phyloP scores from a whole-genome alignment of 139 green algal species.

The Chlamydomonas sphaeroides region DNA sequence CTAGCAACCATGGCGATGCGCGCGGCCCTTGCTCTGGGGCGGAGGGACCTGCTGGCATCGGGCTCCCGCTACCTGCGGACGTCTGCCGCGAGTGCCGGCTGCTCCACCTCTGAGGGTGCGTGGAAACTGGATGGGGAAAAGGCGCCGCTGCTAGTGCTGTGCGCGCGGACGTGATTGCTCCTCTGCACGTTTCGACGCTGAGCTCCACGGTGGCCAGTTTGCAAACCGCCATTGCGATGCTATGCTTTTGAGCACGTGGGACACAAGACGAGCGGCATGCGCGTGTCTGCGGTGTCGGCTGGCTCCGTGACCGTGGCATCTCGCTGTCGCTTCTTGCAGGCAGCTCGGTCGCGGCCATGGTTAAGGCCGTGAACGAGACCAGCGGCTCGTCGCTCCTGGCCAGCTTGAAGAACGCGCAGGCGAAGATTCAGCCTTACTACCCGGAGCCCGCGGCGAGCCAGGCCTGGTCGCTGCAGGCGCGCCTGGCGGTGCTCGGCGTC shows the following conservation, averaged over 20 bases:
- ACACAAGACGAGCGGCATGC: neutral
- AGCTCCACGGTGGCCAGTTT: too few species aligned
- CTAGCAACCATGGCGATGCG: too few species aligned
- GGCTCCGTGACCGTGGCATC: slow-evolving; percentile 29
- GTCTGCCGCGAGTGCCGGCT: too few species aligned
- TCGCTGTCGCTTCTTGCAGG: slow-evolving; percentile 22
- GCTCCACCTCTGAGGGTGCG: too few species aligned
- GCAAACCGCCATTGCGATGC: neutral
- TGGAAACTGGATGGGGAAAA: too few species aligned
- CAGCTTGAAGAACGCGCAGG: slow-evolving; percentile 41
- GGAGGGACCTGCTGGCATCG: too few species aligned
- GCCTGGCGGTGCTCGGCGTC: slow-evolving; percentile 25
- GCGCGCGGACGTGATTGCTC: neutral
- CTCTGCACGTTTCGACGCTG: neutral
- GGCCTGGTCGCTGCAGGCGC: slow-evolving; percentile 40
- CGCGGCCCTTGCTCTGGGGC: too few species aligned
- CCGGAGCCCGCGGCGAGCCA: slow-evolving; percentile 26
- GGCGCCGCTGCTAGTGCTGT: too few species aligned
- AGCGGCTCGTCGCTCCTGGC: slow-evolving; percentile 21
- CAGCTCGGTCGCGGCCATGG: slow-evolving; percentile 51
- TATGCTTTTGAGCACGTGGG: neutral
- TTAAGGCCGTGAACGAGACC: slow-evolving; percentile 51
- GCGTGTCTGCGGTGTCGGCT: neutral
- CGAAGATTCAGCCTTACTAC: slow-evolving; percentile 48
- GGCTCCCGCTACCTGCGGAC: too few species aligned